Base-by-base conservation (phyloP, 805 yeast genomes). In the Blastobotrys muscicola region DNA sequence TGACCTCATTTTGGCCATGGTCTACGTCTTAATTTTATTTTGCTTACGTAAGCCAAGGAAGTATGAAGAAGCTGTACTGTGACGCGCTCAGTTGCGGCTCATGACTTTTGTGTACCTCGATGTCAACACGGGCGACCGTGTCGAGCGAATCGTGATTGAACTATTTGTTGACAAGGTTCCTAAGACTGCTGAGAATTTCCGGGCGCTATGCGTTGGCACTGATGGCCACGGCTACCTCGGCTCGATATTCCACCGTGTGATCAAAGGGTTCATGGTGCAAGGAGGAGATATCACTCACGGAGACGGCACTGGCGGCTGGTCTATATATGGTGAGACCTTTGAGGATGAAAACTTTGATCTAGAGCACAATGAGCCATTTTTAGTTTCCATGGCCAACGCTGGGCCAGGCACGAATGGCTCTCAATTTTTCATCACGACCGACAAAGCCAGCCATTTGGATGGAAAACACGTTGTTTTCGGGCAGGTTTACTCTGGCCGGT, bases 381-480 rank as follows among this genome's bases (percentile, higher is more conserved):
- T 90, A 53, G 74, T 90, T 53, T 85, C 95, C 4, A 90, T 90
- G 97, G 97, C 97, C 45, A 90, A 90, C 59, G 85, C 97, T 3
- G 97, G 97, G n/a, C 87, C 95, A 46, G 78, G 81, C 61, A 90
- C 97, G 39, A 90, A 90, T 59, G 97, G 97, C 0, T 86, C 96
- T 2, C 97, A 92, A 65, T 92, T 86, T 55, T 92, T 90, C 63
- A 79, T 90, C 55, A 90, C 98, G 23, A 85, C 95, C 2, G 92
- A 78, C 2, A 80, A 85, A 35, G 86, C 97, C 1, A 95, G 97
- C 6, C 97, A 90, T 64, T 74, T 92, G 51, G 90, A 92, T 60
- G 94, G 89, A 15, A 90, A 89, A 62, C 97, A 92, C 61, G 97
- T 89, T 42, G 97, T 92, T 1, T 90, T 92, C 61, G 98, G 98